These are phyloP conservation scores for Tarenaya hassleriana DNA, from an alignment of 345 rosid genomes.

Conservation along the genomic window DNA sequence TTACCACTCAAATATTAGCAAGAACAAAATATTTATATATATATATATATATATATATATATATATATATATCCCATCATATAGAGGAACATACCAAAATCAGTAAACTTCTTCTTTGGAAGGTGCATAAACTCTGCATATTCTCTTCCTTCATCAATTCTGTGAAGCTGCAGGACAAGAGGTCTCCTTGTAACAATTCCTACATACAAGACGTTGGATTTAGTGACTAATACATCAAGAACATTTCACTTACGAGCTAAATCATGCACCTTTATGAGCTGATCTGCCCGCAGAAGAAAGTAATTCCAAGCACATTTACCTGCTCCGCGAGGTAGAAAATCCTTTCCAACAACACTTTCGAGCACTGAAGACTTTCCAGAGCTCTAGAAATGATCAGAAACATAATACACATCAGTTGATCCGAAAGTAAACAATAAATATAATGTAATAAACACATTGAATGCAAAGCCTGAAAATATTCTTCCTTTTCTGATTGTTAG, in stretches of 20 bases:
- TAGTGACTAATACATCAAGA: neutral
- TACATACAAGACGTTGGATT: constrained; percentile 31
- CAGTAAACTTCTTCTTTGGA: constrained; percentile 73
- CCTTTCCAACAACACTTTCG: constrained; percentile 92
- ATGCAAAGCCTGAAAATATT: neutral
- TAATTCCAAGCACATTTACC: constrained; percentile 39
- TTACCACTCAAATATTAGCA: neutral
- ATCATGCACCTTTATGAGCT: neutral
- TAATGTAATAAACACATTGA: constrained; percentile 3
- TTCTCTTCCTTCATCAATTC: constrained; percentile 82
- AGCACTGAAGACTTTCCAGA: constrained; percentile 96
- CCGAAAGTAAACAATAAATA: neutral
- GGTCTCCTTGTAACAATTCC: constrained; percentile 98
- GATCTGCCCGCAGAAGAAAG: neutral
- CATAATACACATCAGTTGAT: constrained; percentile 17
- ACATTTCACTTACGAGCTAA: constrained; percentile 1
- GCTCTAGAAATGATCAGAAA: constrained; percentile 45
- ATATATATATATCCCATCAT: no score
- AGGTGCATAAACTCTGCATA: constrained; percentile 97
- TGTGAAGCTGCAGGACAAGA: constrained; percentile 92
- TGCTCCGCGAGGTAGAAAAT: constrained; percentile 93
- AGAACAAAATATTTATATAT: neutral
- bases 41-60: no score
- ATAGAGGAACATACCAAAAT: constrained; percentile 54
- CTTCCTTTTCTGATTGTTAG: no score